Conservation (phyloP, 768 basidiomycete species). For the Boletus vermiculosoides region DNA sequence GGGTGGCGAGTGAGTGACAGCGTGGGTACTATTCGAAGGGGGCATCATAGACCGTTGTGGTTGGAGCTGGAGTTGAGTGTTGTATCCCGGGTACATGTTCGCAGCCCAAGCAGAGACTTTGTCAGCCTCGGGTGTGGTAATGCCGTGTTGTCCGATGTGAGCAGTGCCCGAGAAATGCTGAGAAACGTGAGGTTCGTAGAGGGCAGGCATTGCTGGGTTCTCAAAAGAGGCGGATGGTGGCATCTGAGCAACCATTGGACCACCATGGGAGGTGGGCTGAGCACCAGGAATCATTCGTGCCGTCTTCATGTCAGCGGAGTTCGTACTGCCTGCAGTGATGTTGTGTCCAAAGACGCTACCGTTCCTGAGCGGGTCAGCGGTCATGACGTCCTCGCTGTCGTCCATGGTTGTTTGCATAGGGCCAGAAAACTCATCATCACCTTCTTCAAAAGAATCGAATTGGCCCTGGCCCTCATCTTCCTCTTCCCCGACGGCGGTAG, state of each 20-base stretch:
- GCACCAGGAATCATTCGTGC: slow-evolving; percentile 25
- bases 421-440: slow-evolving; percentile 39
- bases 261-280: slow-evolving; percentile 27
- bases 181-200: slow-evolving; percentile 41
- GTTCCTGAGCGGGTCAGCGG: slow-evolving; percentile 32
- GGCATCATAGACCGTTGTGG: slow-evolving; percentile 41
- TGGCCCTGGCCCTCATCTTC: slow-evolving; percentile 47
- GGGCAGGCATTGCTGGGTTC: slow-evolving; percentile 49
- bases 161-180: slow-evolving; percentile 28
- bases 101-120: slow-evolving; percentile 33
- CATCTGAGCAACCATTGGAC: slow-evolving; percentile 47
- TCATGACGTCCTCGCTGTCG: slow-evolving; percentile 32
- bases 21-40: slow-evolving; percentile 42
- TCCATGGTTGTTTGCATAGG: slow-evolving; percentile 27
- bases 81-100: slow-evolving; percentile 30
- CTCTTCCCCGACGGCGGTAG: slow-evolving; percentile 51
- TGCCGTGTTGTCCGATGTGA: slow-evolving; percentile 23
- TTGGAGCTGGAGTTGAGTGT: slow-evolving; percentile 26
- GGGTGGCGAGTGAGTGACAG: slow-evolving; percentile 21
- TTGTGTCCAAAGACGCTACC: slow-evolving; percentile 32
- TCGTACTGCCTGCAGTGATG: slow-evolving; percentile 31
- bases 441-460: slow-evolving; percentile 41
- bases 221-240: slow-evolving; percentile 46
- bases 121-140: slow-evolving; percentile 21
- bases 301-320: slow-evolving; percentile 28